Conservation (phyloP, 1,139 yeast genomes). For the Yamadazyma buinensis region DNA sequence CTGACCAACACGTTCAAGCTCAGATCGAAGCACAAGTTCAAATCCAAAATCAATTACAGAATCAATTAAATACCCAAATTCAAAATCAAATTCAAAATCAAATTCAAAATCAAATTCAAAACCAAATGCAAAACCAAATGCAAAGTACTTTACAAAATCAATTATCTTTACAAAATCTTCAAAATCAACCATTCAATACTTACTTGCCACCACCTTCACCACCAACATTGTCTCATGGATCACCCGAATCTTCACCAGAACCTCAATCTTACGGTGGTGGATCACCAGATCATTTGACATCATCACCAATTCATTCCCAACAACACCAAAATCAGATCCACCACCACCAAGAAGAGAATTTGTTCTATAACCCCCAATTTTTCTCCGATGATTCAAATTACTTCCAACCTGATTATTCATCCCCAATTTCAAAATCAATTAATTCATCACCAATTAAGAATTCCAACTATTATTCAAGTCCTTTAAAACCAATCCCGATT, state of each 20-base stretch:
- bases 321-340: too few species aligned
- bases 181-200: constrained; percentile 13
- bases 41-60: background rate
- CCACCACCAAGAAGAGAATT: constrained; percentile 8
- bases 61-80: background rate
- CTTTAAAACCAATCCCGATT: constrained; percentile 20
- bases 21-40: background rate
- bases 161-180: constrained; percentile 6
- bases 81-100: constrained; percentile 3
- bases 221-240: constrained; percentile 34
- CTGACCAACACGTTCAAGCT: too few species aligned
- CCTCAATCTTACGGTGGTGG: constrained; percentile 29
- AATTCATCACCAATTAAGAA: constrained; percentile 34
- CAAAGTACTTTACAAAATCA: background rate
- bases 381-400: constrained; percentile 26
- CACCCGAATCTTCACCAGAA: constrained; percentile 43
- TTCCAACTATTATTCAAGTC: constrained; percentile 17
- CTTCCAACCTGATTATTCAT: constrained; percentile 14
- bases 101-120: background rate
- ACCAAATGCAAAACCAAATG: background rate
- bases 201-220: constrained; percentile 44
- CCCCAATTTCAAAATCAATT: constrained; percentile 26
- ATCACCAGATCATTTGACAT: constrained; percentile 21
- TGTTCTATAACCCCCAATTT: constrained; percentile 39
- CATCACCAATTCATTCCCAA: constrained; percentile 31